Evolutionary conservation across 169 alveolate species (phyloP).

Genomic region (Neospora caninum): DNA sequence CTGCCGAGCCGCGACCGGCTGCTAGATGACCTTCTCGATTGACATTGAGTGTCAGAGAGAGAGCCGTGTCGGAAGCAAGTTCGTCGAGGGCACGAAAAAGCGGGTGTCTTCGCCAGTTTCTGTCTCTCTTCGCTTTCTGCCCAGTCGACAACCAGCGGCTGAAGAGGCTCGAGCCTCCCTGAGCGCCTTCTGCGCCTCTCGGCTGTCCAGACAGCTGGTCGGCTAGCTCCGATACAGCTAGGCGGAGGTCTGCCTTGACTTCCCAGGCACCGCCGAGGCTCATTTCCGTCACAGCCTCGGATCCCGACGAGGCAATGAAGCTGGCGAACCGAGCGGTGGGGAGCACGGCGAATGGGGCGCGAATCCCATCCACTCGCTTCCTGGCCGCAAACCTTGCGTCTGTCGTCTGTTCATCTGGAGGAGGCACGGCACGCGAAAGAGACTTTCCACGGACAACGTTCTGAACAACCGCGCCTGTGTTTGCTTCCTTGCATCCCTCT

Average conservation of each 20-base stretch:
- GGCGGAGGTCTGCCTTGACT: neutral
- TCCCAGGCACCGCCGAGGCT: constrained; percentile 5
- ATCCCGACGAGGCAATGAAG: neutral
- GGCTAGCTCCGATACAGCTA: neutral
- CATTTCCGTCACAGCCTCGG: neutral
- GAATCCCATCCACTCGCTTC: neutral
- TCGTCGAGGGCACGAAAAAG: neutral
- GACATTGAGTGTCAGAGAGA: neutral
- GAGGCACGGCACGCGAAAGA: no score
- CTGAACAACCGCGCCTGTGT: no score
- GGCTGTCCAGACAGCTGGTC: neutral
- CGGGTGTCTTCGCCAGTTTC: no score
- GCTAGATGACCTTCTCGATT: neutral
- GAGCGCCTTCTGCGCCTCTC: neutral
- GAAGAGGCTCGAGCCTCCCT: neutral
- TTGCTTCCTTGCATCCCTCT: no score
- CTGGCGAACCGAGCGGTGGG: neutral
- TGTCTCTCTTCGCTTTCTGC: no score
- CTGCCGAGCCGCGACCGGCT: neutral
- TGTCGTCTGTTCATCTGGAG: no score
- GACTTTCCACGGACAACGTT: no score
- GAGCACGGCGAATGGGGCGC: neutral
- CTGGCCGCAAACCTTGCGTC: no score
- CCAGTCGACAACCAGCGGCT: neutral
- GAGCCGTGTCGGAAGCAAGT: neutral